Evolutionary conservation across 2,329 filamentous ascomycete species (phyloP).

Genomic region (Trichoderma simmonsii): DNA sequence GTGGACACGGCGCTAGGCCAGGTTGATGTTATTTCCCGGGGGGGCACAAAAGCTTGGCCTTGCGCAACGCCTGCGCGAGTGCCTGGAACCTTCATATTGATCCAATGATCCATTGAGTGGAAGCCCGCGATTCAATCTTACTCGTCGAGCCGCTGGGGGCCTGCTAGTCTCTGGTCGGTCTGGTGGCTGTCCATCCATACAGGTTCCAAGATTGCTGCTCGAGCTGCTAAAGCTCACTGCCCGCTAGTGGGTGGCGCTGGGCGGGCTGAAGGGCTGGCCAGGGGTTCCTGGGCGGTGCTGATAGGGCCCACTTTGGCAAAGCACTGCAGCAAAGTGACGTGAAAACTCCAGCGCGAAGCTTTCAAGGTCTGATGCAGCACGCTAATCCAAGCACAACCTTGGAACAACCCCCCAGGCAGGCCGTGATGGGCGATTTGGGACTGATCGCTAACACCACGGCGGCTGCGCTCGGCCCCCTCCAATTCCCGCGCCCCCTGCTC

Average conservation of each 20-base stretch:
- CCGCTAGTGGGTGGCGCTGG: not conserved
- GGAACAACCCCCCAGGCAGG: not conserved
- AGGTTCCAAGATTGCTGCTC: too few species aligned
- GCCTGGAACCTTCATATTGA: not conserved
- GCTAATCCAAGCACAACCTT: not conserved
- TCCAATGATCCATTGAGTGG: not conserved
- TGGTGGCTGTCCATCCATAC: not conserved
- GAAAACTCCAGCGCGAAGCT: not conserved
- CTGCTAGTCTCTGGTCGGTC: not conserved
- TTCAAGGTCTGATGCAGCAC: not conserved
- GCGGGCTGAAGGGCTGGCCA: conserved; percentile 7
- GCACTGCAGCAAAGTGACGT: not conserved
- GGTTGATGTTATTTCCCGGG: conserved; percentile 4
- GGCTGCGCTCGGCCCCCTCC: not conserved
- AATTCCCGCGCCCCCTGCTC: conserved; percentile 3
- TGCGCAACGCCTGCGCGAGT: not conserved
- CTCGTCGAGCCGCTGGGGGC: not conserved
- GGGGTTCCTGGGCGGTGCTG: not conserved
- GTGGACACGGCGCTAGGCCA: not conserved
- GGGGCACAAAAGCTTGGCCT: not conserved
- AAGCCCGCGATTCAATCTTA: not conserved
- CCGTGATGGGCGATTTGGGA: not conserved
- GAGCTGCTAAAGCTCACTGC: not conserved
- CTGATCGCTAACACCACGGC: not conserved
- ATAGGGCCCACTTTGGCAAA: not conserved